These are phyloP conservation scores for Sicyos edulis DNA, from an alignment of 306 rosid species.

Conservation along the genomic window DNA sequence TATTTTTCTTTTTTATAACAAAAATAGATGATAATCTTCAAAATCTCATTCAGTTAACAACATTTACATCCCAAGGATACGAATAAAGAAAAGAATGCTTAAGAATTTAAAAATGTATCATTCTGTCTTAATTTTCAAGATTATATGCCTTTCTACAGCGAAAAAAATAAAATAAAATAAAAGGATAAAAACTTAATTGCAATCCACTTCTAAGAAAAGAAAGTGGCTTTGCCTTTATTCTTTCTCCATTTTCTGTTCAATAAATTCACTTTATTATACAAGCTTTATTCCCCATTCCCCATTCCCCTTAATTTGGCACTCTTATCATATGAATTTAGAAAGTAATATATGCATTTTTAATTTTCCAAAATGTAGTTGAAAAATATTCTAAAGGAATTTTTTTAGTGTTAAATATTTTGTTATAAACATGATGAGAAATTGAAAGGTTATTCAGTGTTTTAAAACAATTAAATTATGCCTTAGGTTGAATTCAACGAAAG, in stretches of 20 bases:
- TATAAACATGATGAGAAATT: no score
- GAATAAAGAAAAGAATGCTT: slow-evolving; percentile 10
- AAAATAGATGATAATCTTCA: background rate
- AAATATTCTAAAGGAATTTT: no score
- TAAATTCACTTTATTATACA: background rate
- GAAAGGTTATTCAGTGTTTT: no score
- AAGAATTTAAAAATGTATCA: background rate
- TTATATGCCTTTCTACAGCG: background rate
- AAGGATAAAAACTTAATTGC: background rate
- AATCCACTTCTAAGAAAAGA: slow-evolving; percentile 6
- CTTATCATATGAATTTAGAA: background rate
- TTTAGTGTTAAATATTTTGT: no score
- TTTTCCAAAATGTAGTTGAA: no score
- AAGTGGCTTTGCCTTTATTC: slow-evolving; percentile 13
- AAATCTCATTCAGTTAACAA: background rate
- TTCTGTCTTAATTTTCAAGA: background rate
- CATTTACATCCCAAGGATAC: background rate
- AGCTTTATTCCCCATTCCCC: background rate
- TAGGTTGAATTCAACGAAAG: no score
- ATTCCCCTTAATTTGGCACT: background rate
- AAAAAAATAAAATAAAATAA: no score
- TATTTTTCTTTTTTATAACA: background rate
- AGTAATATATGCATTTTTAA: background rate
- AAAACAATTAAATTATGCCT: no score
- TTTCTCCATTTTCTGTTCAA: background rate